Evolutionary conservation across 768 basidiomycete species (phyloP).

Genomic region (Collybia sordida): DNA sequence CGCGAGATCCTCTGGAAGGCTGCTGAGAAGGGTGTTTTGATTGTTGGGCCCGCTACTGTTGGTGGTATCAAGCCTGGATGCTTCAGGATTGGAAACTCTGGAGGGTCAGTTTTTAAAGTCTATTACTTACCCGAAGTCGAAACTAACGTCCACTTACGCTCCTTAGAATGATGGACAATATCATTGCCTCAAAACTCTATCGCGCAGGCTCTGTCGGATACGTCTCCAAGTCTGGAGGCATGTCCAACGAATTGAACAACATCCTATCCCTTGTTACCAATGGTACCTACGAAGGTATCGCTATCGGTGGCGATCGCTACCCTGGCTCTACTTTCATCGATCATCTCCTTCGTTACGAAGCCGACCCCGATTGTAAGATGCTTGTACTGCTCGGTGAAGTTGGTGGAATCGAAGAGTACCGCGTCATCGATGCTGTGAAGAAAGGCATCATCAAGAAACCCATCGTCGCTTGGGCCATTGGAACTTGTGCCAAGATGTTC

Average conservation of each 20-base stretch:
- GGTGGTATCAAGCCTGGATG: conserved; percentile 99
- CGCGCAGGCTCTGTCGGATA: conserved; percentile 97
- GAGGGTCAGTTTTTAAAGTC: conserved; percentile 59
- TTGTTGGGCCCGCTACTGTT: conserved; percentile 94
- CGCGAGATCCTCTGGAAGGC: conserved; percentile 93
- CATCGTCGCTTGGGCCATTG: conserved; percentile 99
- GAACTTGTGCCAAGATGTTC: conserved; percentile 99
- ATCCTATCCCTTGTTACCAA: conserved; percentile 95
- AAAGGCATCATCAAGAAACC: conserved; percentile 93
- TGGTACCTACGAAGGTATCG: conserved; percentile 99
- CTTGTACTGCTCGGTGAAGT: conserved; percentile 98
- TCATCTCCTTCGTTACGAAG: conserved; percentile 96
- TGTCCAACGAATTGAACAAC: conserved; percentile 99
- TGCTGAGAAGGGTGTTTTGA: conserved; percentile 80
- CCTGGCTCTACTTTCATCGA: conserved; percentile 99
- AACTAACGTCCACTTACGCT: conserved; percentile 7
- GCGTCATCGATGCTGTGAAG: conserved; percentile 97
- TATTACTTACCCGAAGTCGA: neutral
- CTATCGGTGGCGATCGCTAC: conserved; percentile 99
- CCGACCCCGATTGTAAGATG: conserved; percentile 97
- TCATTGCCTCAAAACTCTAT: conserved; percentile 98
- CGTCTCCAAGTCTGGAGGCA: conserved; percentile 99
- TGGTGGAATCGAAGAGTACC: conserved; percentile 98
- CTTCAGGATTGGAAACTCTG: conserved; percentile 99
- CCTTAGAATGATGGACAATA: conserved; percentile 98